Conservation (phyloP, 2,329 filamentous ascomycete species). For the Trichoderma sp. region DNA sequence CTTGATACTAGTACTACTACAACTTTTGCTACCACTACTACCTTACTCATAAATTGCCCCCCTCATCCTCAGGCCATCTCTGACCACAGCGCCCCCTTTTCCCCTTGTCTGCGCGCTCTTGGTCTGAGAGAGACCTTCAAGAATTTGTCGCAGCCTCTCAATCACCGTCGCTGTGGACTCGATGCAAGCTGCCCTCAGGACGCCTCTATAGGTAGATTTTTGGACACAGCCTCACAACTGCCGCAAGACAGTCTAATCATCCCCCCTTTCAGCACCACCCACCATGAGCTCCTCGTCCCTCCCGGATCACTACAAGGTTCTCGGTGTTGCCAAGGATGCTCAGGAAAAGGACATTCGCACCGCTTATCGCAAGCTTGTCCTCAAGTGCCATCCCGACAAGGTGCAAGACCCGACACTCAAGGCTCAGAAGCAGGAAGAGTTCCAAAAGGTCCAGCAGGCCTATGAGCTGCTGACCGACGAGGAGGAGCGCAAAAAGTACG, state of each 20-base stretch:
- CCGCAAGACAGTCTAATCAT: slow-evolving; percentile 1
- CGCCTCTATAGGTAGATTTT: slow-evolving; percentile 2
- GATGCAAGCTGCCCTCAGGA: slow-evolving; percentile 21
- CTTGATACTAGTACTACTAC: not conserved
- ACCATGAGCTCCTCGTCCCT: slow-evolving; percentile 52
- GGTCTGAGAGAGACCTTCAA: not conserved
- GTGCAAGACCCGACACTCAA: slow-evolving; percentile 77
- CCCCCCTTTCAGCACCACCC: slow-evolving; percentile 22
- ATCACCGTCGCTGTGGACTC: slow-evolving; percentile 16
- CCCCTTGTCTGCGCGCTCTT: not conserved
- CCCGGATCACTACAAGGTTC: slow-evolving; percentile 75
- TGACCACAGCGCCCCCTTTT: slow-evolving; percentile 1
- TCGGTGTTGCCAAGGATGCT: slow-evolving; percentile 74
- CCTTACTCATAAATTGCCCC: not conserved
- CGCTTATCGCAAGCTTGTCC: slow-evolving; percentile 80
- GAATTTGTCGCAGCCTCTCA: not conserved
- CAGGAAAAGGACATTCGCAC: slow-evolving; percentile 71
- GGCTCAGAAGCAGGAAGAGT: slow-evolving; percentile 78
- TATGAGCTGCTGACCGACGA: slow-evolving; percentile 90
- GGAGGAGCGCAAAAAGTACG: slow-evolving; percentile 70
- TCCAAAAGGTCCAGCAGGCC: slow-evolving; percentile 88
- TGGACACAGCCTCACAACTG: slow-evolving; percentile 17
- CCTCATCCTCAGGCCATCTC: slow-evolving; percentile 1
- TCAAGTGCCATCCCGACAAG: slow-evolving; percentile 92
- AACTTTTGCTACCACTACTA: not conserved